Conservation (phyloP, 179 eudicot genomes). For the Beta lomatogona region DNA sequence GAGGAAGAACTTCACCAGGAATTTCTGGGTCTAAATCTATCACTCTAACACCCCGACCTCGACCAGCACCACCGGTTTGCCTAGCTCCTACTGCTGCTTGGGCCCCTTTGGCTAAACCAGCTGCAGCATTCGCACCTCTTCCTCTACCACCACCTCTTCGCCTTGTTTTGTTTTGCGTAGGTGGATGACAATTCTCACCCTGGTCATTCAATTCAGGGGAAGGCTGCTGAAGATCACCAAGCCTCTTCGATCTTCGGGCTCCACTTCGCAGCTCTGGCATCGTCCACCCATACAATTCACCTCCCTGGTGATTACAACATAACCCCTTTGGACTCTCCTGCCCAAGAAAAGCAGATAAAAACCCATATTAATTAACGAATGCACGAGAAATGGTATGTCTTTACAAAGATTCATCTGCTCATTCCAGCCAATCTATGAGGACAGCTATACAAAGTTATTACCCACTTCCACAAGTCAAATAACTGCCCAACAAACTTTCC, state of each 20-base stretch:
- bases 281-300: slow-evolving; percentile 89
- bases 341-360: background rate
- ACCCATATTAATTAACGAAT: slow-evolving; percentile 4
- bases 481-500: slow-evolving; percentile 16
- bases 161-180: slow-evolving; percentile 70
- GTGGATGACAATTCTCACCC: slow-evolving; percentile 57
- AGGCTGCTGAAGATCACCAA: slow-evolving; percentile 89
- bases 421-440: background rate
- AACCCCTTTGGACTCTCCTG: slow-evolving; percentile 38
- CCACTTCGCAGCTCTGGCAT: slow-evolving; percentile 99
- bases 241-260: slow-evolving; percentile 94
- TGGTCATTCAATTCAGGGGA: slow-evolving; percentile 67
- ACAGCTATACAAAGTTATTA: background rate
- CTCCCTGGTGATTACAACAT: slow-evolving; percentile 44
- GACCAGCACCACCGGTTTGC: slow-evolving; percentile 72
- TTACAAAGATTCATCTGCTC: slow-evolving; percentile 9
- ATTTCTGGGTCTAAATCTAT: slow-evolving; percentile 84
- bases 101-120: slow-evolving; percentile 63
- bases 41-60: slow-evolving; percentile 85
- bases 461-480: background rate
- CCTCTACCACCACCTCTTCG: slow-evolving; percentile 94
- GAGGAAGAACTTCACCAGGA: slow-evolving; percentile 68
- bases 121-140: slow-evolving; percentile 73
- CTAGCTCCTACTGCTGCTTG: slow-evolving; percentile 59
- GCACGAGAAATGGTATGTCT: background rate